These are phyloP conservation scores for Vachellia pachyceras DNA, from an alignment of 306 rosid species.

Conservation along the genomic window DNA sequence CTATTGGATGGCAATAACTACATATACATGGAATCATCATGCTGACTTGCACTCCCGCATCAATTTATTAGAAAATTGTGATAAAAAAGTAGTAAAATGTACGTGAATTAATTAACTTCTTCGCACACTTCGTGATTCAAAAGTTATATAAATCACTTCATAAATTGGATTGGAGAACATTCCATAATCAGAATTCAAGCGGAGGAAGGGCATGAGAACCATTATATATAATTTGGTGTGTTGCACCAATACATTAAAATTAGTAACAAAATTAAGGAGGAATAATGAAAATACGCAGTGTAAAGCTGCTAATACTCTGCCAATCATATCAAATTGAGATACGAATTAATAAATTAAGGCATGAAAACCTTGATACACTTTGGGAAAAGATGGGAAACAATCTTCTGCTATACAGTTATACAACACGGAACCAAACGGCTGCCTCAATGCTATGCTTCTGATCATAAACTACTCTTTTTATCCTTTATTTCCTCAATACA, in stretches of 20 bases:
- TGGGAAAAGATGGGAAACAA: constrained; percentile 33
- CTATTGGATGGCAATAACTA: background rate
- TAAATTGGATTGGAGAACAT: background rate
- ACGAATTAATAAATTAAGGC: constrained; percentile 25
- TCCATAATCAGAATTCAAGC: background rate
- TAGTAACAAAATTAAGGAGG: background rate
- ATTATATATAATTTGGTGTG: background rate
- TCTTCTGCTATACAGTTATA: constrained; percentile 68
- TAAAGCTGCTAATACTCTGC: constrained; percentile 23
- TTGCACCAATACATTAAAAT: background rate
- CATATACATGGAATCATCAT: background rate
- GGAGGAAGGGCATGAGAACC: background rate
- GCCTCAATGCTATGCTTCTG: constrained; percentile 47
- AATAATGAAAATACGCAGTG: background rate
- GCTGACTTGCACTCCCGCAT: background rate
- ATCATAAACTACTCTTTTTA: constrained; percentile 39
- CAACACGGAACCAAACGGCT: constrained; percentile 42
- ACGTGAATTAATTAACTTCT: background rate
- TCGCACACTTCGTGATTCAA: background rate
- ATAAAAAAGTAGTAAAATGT: too few relatives aligned
- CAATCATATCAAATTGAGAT: constrained; percentile 4
- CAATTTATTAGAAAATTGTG: background rate
- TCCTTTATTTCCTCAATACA: constrained; percentile 34
- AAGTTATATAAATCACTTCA: background rate
- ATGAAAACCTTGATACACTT: constrained; percentile 32